These are phyloP conservation scores for Agrocybe pediades DNA, from an alignment of 768 basidiomycete genomes.

Conservation along the genomic window DNA sequence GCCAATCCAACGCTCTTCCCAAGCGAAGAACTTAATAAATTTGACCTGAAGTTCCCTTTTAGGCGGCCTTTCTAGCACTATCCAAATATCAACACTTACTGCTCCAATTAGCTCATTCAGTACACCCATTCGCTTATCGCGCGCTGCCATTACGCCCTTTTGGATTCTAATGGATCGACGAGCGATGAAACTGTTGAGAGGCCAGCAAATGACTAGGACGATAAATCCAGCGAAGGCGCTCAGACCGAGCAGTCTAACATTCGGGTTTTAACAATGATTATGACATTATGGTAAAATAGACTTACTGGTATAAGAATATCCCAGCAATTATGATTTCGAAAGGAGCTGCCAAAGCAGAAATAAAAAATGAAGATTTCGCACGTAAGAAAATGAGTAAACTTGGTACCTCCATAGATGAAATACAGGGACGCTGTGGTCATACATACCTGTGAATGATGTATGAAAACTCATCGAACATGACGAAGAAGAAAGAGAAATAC, in stretches of 20 bases:
- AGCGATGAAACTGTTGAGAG: slow-evolving; percentile 69
- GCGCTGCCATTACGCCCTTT: slow-evolving; percentile 57
- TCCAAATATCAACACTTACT: slow-evolving; percentile 33
- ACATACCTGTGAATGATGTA: slow-evolving; percentile 37
- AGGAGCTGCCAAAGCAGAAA: slow-evolving; percentile 46
- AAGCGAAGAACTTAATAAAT: slow-evolving; percentile 85
- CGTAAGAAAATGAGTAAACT: no score
- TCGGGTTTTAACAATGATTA: neutral
- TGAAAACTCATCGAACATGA: neutral
- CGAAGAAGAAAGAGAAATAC: slow-evolving; percentile 25
- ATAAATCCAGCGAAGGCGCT: slow-evolving; percentile 79
- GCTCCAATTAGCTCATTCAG: slow-evolving; percentile 77
- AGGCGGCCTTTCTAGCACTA: neutral
- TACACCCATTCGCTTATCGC: slow-evolving; percentile 78
- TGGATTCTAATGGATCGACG: slow-evolving; percentile 60
- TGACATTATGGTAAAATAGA: slow-evolving; percentile 5
- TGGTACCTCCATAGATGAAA: slow-evolving; percentile 68
- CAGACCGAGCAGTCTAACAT: slow-evolving; percentile 56
- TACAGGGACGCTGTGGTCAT: slow-evolving; percentile 58
- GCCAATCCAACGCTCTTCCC: slow-evolving; percentile 77
- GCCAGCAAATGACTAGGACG: slow-evolving; percentile 67
- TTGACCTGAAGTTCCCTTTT: slow-evolving; percentile 44
- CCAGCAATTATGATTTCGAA: slow-evolving; percentile 77
- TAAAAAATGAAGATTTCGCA: neutral
- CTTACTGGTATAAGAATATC: slow-evolving; percentile 75